Percentiles rank a stretch among this genome's conserved stretches.
phyloP scores from a whole-genome alignment of 208 protist species.

The Vickermania ingenoplastis region DNA sequence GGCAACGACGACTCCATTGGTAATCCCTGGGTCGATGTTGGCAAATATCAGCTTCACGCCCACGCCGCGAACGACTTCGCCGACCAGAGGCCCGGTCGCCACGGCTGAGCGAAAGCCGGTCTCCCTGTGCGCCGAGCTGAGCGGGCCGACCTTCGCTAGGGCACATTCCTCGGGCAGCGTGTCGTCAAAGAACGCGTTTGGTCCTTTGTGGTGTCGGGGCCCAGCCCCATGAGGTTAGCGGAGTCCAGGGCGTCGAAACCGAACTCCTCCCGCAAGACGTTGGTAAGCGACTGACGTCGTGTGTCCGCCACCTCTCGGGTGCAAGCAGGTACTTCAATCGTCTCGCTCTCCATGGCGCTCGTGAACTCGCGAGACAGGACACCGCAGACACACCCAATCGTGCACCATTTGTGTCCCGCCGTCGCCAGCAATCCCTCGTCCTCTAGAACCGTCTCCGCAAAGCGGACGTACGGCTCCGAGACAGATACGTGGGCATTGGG shows the following conservation, averaged over 20 bases:
- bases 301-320: constrained; percentile 25
- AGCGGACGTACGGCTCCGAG: constrained; percentile 95
- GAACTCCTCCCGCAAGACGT: constrained; percentile 60
- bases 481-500: constrained; percentile 38
- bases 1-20: constrained; percentile 51
- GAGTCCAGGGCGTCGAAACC: constrained; percentile 95
- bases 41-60: constrained; percentile 45
- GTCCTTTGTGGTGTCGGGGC: constrained; percentile 72
- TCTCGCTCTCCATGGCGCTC: no score
- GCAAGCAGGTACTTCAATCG: no score
- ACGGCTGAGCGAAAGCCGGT: constrained; percentile 67
- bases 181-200: constrained; percentile 97
- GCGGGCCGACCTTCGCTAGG: constrained; percentile 6
- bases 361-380: constrained; percentile 20
- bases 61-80: constrained; percentile 85
- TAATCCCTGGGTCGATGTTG: constrained; percentile 24
- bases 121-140: constrained; percentile 84
- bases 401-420: constrained; percentile 28
- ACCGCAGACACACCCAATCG: constrained; percentile 41
- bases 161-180: constrained; percentile 78
- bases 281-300: constrained; percentile 26
- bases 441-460: constrained; percentile 97
- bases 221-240: constrained; percentile 92
- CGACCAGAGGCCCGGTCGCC: constrained; percentile 93
- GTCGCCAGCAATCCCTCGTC: constrained; percentile 65